phyloP scores from a whole-genome alignment of 345 rosid genomes.

The Eucalyptus sideroxylon region DNA sequence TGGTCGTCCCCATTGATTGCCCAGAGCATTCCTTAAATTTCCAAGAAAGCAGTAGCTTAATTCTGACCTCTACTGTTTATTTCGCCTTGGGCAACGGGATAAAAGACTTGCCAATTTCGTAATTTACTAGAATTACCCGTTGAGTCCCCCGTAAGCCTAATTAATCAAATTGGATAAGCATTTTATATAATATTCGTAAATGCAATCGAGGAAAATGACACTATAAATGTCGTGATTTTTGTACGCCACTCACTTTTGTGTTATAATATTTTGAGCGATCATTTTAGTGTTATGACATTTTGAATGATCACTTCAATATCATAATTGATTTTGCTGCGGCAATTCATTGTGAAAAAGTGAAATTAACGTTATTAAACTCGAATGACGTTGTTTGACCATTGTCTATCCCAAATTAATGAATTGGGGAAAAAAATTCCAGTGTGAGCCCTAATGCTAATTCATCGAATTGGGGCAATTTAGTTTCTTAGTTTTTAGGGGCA shows the following conservation, averaged over 20 bases:
- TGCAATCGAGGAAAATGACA: neutral
- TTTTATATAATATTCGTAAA: too few relatives aligned
- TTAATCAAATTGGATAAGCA: neutral
- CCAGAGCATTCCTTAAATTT: neutral
- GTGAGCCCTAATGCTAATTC: neutral
- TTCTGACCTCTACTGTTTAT: neutral
- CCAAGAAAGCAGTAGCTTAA: neutral
- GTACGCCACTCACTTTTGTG: accelerated
- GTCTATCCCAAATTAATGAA: neutral
- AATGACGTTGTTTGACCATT: accelerated
- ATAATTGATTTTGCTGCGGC: accelerated
- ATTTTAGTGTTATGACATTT: neutral
- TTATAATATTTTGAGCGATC: neutral
- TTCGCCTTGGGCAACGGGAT: neutral
- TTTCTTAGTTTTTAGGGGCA: neutral
- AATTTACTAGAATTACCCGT: neutral
- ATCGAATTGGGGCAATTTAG: neutral
- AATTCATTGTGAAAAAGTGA: neutral
- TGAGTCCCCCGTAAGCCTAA: neutral
- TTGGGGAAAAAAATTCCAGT: neutral
- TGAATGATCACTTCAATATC: neutral
- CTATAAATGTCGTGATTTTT: too few relatives aligned
- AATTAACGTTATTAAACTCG: accelerated
- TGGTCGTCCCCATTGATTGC: neutral
- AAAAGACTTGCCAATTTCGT: neutral